Conservation (phyloP, 164 flowering plant species). For the Magnolia officinalis region DNA sequence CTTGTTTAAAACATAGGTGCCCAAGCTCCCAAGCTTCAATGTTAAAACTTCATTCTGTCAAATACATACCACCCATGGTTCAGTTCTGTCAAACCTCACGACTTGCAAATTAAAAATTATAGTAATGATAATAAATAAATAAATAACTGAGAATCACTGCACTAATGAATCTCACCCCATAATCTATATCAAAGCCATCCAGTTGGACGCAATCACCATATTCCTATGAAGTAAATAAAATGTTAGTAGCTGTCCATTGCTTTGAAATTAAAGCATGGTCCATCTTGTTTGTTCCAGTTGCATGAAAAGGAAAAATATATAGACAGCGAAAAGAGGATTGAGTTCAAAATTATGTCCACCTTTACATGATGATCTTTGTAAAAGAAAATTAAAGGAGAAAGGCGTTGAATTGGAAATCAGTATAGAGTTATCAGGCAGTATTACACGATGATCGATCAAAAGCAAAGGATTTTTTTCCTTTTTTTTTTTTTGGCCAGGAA, state of each 20-base stretch:
- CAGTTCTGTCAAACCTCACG: neutral
- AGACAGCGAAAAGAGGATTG: neutral
- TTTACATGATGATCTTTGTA: neutral
- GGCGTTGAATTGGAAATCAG: neutral
- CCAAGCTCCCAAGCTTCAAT: slow-evolving; percentile 70
- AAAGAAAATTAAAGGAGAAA: neutral
- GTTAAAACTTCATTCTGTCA: slow-evolving; percentile 87
- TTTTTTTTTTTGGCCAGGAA: too few species aligned
- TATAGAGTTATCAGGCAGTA: neutral
- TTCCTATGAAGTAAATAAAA: slow-evolving; percentile 50
- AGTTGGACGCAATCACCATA: slow-evolving; percentile 79
- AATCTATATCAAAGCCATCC: slow-evolving; percentile 90
- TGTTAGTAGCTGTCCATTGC: neutral
- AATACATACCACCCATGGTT: slow-evolving; percentile 5
- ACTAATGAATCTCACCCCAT: slow-evolving; percentile 57
- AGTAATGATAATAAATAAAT: neutral
- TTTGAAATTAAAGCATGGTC: too few species aligned
- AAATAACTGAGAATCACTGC: neutral
- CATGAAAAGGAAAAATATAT: neutral
- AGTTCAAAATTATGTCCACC: neutral
- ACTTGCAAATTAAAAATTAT: neutral
- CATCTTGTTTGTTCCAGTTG: neutral
- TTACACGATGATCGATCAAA: too few species aligned
- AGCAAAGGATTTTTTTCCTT: too few species aligned
- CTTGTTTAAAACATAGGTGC: slow-evolving; percentile 90